phyloP scores from a whole-genome alignment of 1,139 yeast genomes.

The Yamadazyma trypodendri region DNA sequence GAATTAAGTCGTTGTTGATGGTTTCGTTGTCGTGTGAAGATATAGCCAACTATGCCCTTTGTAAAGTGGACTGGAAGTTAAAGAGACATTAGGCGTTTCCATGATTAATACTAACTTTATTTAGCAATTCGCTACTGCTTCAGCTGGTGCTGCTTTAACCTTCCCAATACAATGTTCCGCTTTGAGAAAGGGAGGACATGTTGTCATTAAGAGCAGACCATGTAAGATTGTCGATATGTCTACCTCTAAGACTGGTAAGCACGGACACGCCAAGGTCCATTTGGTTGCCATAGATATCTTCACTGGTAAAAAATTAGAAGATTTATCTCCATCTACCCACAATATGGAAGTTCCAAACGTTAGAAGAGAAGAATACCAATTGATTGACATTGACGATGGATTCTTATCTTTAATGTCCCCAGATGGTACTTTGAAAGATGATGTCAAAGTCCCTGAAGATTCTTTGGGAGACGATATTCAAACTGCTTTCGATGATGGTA shows the following conservation, averaged over 20 bases:
- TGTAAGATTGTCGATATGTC: constrained; percentile 99
- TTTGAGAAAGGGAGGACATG: constrained; percentile 99
- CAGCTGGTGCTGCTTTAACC: constrained; percentile 98
- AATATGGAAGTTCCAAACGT: constrained; percentile 99
- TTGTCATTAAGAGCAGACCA: constrained; percentile 98
- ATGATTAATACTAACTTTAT: constrained; percentile 32
- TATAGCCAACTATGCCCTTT: too few species aligned
- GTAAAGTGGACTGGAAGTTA: too few species aligned
- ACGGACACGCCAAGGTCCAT: constrained; percentile 99
- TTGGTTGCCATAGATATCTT: constrained; percentile 97
- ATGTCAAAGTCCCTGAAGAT: constrained; percentile 97
- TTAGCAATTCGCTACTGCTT: constrained; percentile 95
- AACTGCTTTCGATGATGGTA: constrained; percentile 94
- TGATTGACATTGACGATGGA: constrained; percentile 97
- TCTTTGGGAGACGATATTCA: constrained; percentile 93
- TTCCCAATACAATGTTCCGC: constrained; percentile 99
- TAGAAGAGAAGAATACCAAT: constrained; percentile 90
- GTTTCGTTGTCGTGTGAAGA: too few species aligned
- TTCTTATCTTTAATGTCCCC: constrained; percentile 94
- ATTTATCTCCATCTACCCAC: constrained; percentile 99
- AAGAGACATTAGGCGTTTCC: too few species aligned
- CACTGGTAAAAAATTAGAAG: constrained; percentile 99
- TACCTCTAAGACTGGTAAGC: constrained; percentile 99
- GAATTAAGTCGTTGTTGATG: too few species aligned
- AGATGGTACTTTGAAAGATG: constrained; percentile 99